Conservation (phyloP, 2,329 filamentous ascomycete species). For the Grosmannia serpens region DNA sequence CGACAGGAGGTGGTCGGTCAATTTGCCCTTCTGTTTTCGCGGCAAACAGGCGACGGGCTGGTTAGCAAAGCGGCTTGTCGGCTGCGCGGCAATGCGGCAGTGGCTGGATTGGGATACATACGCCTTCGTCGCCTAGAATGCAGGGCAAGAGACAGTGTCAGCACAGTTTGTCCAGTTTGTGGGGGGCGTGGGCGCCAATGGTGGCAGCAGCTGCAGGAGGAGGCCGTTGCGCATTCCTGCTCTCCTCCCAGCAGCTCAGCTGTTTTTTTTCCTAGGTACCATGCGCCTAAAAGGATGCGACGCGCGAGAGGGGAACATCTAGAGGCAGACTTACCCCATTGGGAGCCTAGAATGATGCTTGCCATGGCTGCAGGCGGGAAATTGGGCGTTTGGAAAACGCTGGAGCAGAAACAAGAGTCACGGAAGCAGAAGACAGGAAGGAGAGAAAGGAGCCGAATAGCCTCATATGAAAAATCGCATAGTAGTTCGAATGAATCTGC, state of each 20-base stretch:
- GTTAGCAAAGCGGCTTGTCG: neutral
- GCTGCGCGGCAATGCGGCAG: neutral
- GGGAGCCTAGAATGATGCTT: conserved; percentile 46
- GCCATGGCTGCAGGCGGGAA: conserved; percentile 25
- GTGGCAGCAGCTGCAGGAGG: neutral
- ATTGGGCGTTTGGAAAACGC: neutral
- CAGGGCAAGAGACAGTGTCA: neutral
- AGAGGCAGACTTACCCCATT: conserved; percentile 38
- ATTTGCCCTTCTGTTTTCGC: conserved; percentile 11
- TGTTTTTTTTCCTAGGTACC: neutral
- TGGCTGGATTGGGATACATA: neutral
- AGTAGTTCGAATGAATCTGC: neutral
- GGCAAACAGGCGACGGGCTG: neutral
- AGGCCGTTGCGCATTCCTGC: neutral
- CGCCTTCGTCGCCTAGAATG: conserved; percentile 8
- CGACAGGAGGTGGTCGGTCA: conserved; percentile 13
- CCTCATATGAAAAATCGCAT: neutral
- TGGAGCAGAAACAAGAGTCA: neutral
- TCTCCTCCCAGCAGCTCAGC: neutral
- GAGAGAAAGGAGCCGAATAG: neutral
- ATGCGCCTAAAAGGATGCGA: neutral
- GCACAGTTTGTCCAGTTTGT: neutral
- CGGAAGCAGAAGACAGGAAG: neutral
- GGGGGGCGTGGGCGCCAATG: neutral
- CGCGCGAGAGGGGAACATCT: neutral